Evolutionary conservation across 2,329 filamentous ascomycete species (phyloP), one percentile per base, ranked within the genome.

Genomic region (Aspergillus piperis): DNA sequence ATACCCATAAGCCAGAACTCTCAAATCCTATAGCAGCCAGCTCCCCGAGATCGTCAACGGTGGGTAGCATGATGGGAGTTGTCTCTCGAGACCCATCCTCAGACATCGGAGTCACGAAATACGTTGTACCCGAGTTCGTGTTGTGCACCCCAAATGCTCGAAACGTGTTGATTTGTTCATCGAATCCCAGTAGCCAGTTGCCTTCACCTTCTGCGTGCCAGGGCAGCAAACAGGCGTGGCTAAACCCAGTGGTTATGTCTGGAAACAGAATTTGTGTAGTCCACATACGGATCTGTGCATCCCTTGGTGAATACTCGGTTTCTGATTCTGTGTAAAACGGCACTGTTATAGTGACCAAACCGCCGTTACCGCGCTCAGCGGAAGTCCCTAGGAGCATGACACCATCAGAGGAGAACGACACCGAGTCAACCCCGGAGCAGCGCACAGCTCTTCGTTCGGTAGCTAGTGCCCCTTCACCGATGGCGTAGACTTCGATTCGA

Each of bases 181-280:
- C 90, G 68, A 92, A 94, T 1, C 90, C 88, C 66, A 94, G 89
- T 0, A 90, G 85, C 89, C 90, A 94, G 62, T 81, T 84, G 25
- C 89, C 86, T 72, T 92, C 90, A 39, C 74, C 72, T 60, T 81
- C 80, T n/a, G 74, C 74, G 58, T 78, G 77, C 36, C 73, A 72
- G 19, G 80, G 77, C 15, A 94, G 78, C 49, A 94, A 75, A 1
- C 90, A 87, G 19, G 90, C 89, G 75, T 93, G 90, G 66, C 89
- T 92, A 70, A 90, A 92, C 65, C 91, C 88, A 53, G 87, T 85
- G 66, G 88, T 91, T n/a, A 87, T 88, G 66, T 92, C 91, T 3
- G 91, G 90, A 59, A 94, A 94, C 3, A 95, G 78, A 49, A 95
- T 93, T 36, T 92, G 92, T 0, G 90, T 92, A 6, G 91, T 94